Conservation (phyloP, 257 asterid genomes). For the Nicotiana undulata region DNA sequence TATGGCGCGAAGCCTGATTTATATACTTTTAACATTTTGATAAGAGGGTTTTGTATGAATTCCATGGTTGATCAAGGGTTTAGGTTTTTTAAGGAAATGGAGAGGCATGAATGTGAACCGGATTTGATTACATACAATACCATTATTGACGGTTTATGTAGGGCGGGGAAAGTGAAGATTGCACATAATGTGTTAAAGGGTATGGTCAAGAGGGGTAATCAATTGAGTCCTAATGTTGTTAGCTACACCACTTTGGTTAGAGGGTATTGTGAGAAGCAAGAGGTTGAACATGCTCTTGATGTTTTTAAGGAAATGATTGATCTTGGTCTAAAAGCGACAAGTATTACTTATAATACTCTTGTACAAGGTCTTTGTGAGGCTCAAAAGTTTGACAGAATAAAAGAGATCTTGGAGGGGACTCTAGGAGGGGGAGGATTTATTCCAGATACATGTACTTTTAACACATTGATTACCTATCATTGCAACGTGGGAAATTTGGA, state of each 20-base stretch:
- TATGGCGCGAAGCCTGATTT: conserved; percentile 74
- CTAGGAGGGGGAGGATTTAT: conserved; percentile 35
- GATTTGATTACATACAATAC: conserved; percentile 68
- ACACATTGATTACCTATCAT: conserved; percentile 58
- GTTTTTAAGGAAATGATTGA: conserved; percentile 50
- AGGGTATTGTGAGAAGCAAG: conserved; percentile 67
- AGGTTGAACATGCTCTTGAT: conserved; percentile 41
- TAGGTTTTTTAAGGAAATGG: conserved; percentile 73
- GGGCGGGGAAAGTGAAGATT: conserved; percentile 54
- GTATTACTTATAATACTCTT: conserved; percentile 56
- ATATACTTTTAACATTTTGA: conserved; percentile 60
- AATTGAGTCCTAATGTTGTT: conserved; percentile 65
- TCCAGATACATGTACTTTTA: conserved; percentile 73
- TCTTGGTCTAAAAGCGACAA: conserved; percentile 48
- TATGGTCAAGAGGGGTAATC: conserved; percentile 48
- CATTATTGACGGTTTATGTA: conserved; percentile 74
- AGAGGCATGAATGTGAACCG: conserved; percentile 43
- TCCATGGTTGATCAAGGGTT: conserved; percentile 65
- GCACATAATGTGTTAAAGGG: conserved; percentile 64
- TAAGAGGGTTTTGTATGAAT: conserved; percentile 71
- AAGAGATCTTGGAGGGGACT: conserved; percentile 37
- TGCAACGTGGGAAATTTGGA: conserved; percentile 42
- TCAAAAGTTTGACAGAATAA: conserved; percentile 39
- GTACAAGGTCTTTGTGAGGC: conserved; percentile 70
- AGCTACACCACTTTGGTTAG: conserved; percentile 79